Evolutionary conservation across 768 basidiomycete species (phyloP).

Genomic region (Lentinula lateritia): DNA sequence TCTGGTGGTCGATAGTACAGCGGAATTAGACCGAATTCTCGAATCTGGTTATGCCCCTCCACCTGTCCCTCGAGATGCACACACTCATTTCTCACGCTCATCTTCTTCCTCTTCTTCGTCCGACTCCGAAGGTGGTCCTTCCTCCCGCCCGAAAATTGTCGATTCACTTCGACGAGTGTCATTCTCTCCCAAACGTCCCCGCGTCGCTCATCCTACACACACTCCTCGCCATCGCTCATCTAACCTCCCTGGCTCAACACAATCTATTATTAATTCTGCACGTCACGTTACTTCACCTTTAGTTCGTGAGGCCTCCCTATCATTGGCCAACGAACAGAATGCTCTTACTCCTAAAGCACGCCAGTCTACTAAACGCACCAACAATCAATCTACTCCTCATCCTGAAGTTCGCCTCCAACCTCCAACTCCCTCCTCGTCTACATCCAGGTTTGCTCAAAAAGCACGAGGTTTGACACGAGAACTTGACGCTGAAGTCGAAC

Average conservation of each 20-base stretch:
- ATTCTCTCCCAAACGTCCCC: constrained; percentile 75
- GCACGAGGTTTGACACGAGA: constrained; percentile 53
- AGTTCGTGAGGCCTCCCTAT: constrained; percentile 1
- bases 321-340: constrained; percentile 12
- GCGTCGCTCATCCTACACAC: constrained; percentile 32
- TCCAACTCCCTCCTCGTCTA: constrained; percentile 51
- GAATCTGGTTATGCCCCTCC: constrained; percentile 45
- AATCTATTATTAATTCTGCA: constrained; percentile 2
- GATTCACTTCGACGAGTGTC: constrained; percentile 67
- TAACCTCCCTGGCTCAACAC: background rate
- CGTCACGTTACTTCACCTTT: constrained; percentile 7
- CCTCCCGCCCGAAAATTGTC: constrained; percentile 56
- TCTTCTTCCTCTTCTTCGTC: constrained; percentile 46
- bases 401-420: constrained; percentile 47
- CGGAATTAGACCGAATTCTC: constrained; percentile 55
- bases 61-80: constrained; percentile 26
- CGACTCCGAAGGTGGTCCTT: constrained; percentile 34
- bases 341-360: constrained; percentile 14
- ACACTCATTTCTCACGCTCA: constrained; percentile 40
- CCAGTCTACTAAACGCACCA: constrained; percentile 17
- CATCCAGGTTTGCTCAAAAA: constrained; percentile 57
- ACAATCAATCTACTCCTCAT: constrained; percentile 17
- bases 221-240: constrained; percentile 11
- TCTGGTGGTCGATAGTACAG: constrained; percentile 55
- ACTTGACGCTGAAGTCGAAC: constrained; percentile 33